phyloP scores from a whole-genome alignment of 2,329 filamentous ascomycete genomes.

The Ambrosiella xylebori region DNA sequence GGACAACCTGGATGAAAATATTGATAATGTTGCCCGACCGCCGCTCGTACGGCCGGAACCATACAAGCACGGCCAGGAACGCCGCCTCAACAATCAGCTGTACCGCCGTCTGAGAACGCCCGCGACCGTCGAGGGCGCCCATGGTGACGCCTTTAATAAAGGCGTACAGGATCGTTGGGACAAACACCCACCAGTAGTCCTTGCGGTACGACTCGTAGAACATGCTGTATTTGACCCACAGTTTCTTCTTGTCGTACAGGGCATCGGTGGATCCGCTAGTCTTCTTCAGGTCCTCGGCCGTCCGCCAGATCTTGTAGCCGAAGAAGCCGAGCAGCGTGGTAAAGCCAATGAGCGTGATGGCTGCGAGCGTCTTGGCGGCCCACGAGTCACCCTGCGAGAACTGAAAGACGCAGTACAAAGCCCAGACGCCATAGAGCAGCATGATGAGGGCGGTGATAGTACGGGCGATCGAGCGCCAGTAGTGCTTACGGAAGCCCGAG shows the following conservation, averaged over 20 bases:
- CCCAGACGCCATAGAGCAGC: slow-evolving; percentile 86
- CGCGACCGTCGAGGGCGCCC: slow-evolving; percentile 70
- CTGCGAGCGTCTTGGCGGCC: slow-evolving; percentile 74
- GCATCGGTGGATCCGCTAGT: slow-evolving; percentile 53
- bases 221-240: slow-evolving; percentile 88
- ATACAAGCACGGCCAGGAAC: slow-evolving; percentile 64
- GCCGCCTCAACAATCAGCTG: slow-evolving; percentile 67
- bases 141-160: slow-evolving; percentile 77
- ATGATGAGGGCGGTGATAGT: slow-evolving; percentile 82
- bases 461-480: slow-evolving; percentile 83
- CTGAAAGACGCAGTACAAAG: slow-evolving; percentile 88
- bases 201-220: slow-evolving; percentile 96
- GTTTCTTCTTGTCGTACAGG: slow-evolving; percentile 75
- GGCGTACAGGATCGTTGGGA: slow-evolving; percentile 78
- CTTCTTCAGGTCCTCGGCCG: slow-evolving; percentile 57
- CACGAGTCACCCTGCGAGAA: slow-evolving; percentile 88
- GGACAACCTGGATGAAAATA: slow-evolving; percentile 74
- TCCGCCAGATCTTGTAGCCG: slow-evolving; percentile 62
- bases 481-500: slow-evolving; percentile 77
- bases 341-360: slow-evolving; percentile 62
- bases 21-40: slow-evolving; percentile 86
- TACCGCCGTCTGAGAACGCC: slow-evolving; percentile 60
- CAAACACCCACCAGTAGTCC: slow-evolving; percentile 92
- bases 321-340: slow-evolving; percentile 71
- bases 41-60: slow-evolving; percentile 72